Base-by-base conservation (phyloP, 2,329 filamentous ascomycete species). In the Trichoderma atrobrunneum region DNA sequence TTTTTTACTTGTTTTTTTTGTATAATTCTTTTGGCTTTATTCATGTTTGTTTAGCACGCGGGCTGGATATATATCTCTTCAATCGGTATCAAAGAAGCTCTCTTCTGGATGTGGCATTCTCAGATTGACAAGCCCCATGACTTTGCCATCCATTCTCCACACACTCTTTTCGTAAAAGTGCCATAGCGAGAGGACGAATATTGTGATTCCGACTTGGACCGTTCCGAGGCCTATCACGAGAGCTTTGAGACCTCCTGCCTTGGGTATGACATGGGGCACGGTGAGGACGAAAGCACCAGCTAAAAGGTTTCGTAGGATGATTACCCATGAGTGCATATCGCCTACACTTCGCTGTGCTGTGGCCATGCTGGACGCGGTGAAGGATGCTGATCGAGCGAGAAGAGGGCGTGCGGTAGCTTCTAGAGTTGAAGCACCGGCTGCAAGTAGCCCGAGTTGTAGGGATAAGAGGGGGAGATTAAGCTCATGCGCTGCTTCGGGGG, bases 61-160 rank as follows among this genome's bases (percentile, higher is more conserved):
- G 5, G 43, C n/a, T 21, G 43, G 43, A 51, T 54, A 24, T 48
- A n/a, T 48, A 30, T 30, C 10, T 7, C 11, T 14, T 60, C 36
- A 70, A 7, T 85, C 81, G 10, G 77, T 78, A 34, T 87, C 84
- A 63, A 86, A 86, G 75, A 85, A 86, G 74, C 85, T 87, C 21
- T 77, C 81, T 7, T 78, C 79, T 72, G 81, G 75, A 79, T 83
- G 85, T 71, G 61, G 54, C 48, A 70, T 65, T n/a, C 80, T 79
- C 77, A 85, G 70, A 72, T 87, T 84, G 7, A 86, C 81, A 16
- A 86, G 76, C 5, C 82, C 81, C 85, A 88, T 85, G 7, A 85
- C 79, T 70, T 78, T 78, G 5, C 86, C 86, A 73, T 88, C 86
- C 43, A 82, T 75, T 34, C 82, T 76, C 75, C 82, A 78, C 2